Conservation (phyloP, 345 rosid genomes). For the Schrenkiella parvula region DNA sequence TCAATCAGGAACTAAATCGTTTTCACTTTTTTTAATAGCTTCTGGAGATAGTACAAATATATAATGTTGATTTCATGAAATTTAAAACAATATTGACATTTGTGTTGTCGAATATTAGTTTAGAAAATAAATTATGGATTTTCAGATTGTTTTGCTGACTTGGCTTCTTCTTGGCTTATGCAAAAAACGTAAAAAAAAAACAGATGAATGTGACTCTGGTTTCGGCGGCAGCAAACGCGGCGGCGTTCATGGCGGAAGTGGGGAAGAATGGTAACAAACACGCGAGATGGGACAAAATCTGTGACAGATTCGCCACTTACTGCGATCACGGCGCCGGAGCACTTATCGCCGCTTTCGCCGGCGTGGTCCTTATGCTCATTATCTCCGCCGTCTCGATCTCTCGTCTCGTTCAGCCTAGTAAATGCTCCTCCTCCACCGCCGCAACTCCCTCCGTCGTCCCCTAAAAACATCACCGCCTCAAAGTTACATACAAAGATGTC, state of each 20-base stretch:
- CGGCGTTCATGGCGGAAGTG: slow-evolving; percentile 76
- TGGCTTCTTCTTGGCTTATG: slow-evolving; percentile 1
- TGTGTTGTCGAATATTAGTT: background rate
- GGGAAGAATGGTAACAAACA: slow-evolving; percentile 83
- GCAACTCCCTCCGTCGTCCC: slow-evolving; percentile 18
- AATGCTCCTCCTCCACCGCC: slow-evolving; percentile 1
- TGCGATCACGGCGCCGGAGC: slow-evolving; percentile 77
- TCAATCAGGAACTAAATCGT: no score
- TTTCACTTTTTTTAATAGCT: no score
- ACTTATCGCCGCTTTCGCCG: slow-evolving; percentile 56
- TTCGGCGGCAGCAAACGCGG: slow-evolving; percentile 71
- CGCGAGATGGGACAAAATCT: slow-evolving; percentile 80
- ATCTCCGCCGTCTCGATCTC: slow-evolving; percentile 51
- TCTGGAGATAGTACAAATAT: background rate
- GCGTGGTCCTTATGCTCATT: slow-evolving; percentile 54
- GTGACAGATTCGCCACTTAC: slow-evolving; percentile 62
- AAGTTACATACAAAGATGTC: background rate
- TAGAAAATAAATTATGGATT: background rate
- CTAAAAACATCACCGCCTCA: background rate
- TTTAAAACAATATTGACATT: background rate
- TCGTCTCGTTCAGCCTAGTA: slow-evolving; percentile 36
- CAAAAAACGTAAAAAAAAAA: background rate
- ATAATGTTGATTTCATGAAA: background rate
- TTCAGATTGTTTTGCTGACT: background rate
- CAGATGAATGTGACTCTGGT: slow-evolving; percentile 59